phyloP scores from a whole-genome alignment of 352 stramenopile genomes.

The Aphanomyces invadans region DNA sequence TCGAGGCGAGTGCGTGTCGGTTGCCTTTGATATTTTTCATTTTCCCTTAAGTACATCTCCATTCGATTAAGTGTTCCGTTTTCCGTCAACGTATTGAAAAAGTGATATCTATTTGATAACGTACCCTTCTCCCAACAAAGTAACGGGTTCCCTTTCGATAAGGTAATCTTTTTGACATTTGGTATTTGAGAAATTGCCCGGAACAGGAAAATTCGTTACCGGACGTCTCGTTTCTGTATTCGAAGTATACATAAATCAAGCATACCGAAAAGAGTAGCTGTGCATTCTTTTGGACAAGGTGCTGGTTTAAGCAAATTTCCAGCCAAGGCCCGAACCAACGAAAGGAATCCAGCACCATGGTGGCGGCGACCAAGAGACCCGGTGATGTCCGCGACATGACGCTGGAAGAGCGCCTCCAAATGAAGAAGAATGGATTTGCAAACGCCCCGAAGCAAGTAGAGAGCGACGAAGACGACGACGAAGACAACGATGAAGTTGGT shows the following conservation, averaged over 20 bases:
- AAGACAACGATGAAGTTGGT: constrained; percentile 10
- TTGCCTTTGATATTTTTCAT: too few species aligned
- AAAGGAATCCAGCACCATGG: background rate
- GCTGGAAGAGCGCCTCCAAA: constrained; percentile 62
- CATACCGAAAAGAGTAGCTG: background rate
- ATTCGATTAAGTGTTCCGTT: background rate
- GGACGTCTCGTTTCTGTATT: too few species aligned
- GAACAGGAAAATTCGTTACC: too few species aligned
- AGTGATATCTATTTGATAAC: too few species aligned
- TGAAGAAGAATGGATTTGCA: constrained; percentile 73
- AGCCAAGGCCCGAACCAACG: background rate
- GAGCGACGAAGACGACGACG: constrained; percentile 17
- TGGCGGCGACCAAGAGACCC: background rate
- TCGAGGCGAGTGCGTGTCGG: too few species aligned
- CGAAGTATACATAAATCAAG: background rate
- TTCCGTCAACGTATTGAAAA: too few species aligned
- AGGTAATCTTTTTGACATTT: too few species aligned
- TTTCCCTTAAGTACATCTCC: background rate
- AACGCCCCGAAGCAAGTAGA: constrained; percentile 25
- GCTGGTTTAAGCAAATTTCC: constrained; percentile 11
- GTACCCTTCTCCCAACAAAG: too few species aligned
- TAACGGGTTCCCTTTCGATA: too few species aligned
- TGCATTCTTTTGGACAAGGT: background rate
- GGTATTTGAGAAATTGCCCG: too few species aligned
- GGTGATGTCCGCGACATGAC: constrained; percentile 40